A percentile compares a stretch with the other conserved stretches of the same genome.
These are phyloP conservation scores for Streptanthus diversifolius DNA, from an alignment of 345 rosid species.

Conservation along the genomic window DNA sequence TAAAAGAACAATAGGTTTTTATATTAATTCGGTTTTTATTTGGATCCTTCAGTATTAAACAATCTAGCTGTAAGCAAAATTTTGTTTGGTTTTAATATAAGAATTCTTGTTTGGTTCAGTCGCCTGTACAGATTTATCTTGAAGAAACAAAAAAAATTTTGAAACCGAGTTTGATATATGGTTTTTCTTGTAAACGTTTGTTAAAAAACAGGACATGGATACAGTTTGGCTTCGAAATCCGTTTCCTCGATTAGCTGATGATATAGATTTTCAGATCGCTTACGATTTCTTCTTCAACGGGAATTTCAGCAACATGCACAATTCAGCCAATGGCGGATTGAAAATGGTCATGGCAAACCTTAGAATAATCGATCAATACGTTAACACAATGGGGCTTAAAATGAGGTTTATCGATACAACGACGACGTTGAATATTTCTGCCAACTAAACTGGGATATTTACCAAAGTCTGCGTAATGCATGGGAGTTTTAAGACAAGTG, in stretches of 20 bases:
- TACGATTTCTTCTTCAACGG: constrained; percentile 44
- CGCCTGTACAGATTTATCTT: no score
- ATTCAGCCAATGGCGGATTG: constrained; percentile 62
- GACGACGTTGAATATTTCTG: constrained; percentile 63
- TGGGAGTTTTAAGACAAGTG: constrained; percentile 49
- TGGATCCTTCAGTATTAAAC: no score
- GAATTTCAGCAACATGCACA: constrained; percentile 28
- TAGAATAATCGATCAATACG: constrained; percentile 31
- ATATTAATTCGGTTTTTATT: no score
- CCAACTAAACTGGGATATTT: constrained; percentile 48
- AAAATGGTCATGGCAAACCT: constrained; percentile 46
- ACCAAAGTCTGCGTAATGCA: constrained; percentile 62
- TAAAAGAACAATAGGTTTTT: no score
- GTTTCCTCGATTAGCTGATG: constrained; percentile 43
- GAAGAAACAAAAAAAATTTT: no score
- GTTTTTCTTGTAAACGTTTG: neutral
- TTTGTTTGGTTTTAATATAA: no score
- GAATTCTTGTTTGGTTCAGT: no score
- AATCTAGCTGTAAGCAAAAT: no score
- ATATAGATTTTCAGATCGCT: constrained; percentile 68
- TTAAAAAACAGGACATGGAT: constrained; percentile 49
- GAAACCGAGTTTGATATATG: no score
- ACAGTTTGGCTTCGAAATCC: constrained; percentile 71
- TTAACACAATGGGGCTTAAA: constrained; percentile 26
- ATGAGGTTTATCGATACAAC: constrained; percentile 55